Evolutionary conservation across 352 stramenopile genomes (phyloP).

Genomic region (Pythium rishiriense): DNA sequence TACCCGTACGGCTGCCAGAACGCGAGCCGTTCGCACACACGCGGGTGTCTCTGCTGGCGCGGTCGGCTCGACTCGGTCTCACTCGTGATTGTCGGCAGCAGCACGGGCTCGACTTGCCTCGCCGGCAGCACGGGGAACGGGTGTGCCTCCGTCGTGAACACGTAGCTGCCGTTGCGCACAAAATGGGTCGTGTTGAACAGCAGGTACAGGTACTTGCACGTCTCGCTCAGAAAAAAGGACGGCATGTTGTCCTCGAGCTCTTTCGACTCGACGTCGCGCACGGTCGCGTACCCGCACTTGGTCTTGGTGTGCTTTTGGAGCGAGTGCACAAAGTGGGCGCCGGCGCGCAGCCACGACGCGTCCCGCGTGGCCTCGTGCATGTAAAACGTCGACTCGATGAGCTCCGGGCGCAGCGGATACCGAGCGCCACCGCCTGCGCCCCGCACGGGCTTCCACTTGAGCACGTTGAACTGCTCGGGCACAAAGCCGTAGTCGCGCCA

Average conservation of each 20-base stretch:
- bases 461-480: conserved; percentile 95
- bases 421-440: conserved; percentile 46
- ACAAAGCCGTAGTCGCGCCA: conserved; percentile 95
- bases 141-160: conserved; percentile 98
- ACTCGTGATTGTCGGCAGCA: conserved; percentile 34
- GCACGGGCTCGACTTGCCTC: conserved; percentile 36
- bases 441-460: conserved; percentile 68
- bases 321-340: conserved; percentile 78
- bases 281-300: conserved; percentile 92
- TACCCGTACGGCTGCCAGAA: conserved; percentile 67
- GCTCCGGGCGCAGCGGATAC: conserved; percentile 96
- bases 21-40: conserved; percentile 33
- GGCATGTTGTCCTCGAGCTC: conserved; percentile 97
- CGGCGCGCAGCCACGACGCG: conserved; percentile 78
- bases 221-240: conserved; percentile 99
- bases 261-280: conserved; percentile 84
- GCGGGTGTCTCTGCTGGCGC: conserved; percentile 15
- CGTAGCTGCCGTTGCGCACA: conserved; percentile 85
- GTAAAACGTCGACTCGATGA: conserved; percentile 97
- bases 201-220: conserved; percentile 99
- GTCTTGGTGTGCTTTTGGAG: conserved; percentile 92
- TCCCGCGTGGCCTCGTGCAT: conserved; percentile 91
- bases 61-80: conserved; percentile 1
- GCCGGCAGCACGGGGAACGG: conserved; percentile 84
- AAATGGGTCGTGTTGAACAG: conserved; percentile 94